phyloP scores from a whole-genome alignment of 768 basidiomycete genomes.

The Tulasnella sp. region DNA sequence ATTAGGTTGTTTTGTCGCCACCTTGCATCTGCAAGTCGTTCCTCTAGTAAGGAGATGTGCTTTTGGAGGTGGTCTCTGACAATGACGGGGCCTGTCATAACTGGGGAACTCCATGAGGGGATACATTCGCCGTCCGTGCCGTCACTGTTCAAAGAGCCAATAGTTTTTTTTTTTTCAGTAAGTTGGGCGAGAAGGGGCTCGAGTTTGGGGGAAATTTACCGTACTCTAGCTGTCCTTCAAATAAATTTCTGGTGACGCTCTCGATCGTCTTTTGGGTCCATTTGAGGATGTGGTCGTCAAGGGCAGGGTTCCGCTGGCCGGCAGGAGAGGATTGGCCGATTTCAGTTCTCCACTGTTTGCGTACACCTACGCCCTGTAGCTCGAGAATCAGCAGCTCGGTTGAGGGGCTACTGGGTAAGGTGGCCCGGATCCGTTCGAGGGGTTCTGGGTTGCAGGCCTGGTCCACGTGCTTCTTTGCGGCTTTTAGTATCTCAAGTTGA shows the following conservation, averaged over 20 bases:
- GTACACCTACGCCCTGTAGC: too few relatives aligned
- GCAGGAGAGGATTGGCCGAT: too few relatives aligned
- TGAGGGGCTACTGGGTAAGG: too few relatives aligned
- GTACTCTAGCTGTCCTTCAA: neutral
- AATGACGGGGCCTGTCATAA: neutral
- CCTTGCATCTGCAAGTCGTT: neutral
- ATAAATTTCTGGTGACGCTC: neutral
- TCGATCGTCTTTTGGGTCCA: neutral
- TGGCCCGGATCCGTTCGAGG: too few relatives aligned
- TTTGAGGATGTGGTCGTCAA: neutral
- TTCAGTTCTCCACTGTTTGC: too few relatives aligned
- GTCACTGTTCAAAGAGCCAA: too few relatives aligned
- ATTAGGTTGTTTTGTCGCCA: neutral
- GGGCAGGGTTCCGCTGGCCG: too few relatives aligned
- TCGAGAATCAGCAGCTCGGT: too few relatives aligned
- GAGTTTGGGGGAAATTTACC: neutral
- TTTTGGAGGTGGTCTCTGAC: neutral
- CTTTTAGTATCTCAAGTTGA: neutral
- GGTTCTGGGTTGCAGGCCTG: neutral
- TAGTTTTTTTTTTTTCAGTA: too few relatives aligned
- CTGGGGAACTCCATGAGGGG: neutral
- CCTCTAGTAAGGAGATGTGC: neutral
- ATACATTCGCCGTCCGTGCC: neutral
- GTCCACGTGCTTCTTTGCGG: neutral
- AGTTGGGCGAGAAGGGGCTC: neutral